Evolutionary conservation across 768 basidiomycete genomes (phyloP), one percentile per base, ranked within the genome.

Genomic region (Suillus placidus): DNA sequence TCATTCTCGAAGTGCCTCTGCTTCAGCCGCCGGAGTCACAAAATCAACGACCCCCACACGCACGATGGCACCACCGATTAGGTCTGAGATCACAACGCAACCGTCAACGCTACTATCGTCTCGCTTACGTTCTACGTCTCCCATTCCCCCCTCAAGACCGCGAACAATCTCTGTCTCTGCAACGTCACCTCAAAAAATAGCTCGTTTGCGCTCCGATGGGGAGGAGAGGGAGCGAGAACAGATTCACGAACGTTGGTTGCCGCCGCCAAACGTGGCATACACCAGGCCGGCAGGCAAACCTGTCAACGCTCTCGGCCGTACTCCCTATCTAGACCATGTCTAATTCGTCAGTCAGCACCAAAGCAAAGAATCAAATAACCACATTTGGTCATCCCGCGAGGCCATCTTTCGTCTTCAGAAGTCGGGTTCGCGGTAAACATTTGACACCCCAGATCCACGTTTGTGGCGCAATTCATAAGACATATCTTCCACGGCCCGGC

Each of bases 211-310:
- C 67, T 87, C 87, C 63, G 89, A 90, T 72, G 88, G 89, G 78
- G 89, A 88, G 68, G 79, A 78, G 65, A 77, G 76, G 70, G 69
- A 71, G 66, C 64, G 64, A 56, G 80, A 84, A 68, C 77, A 8
- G 73, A 85, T 87, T 49, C 87, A 85, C 66, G 84, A 89, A 72
- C 83, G 87, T 66, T 90, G 89, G 89, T 78, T 90, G 51, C 89
- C 89, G 14, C 81, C 83, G 34, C 71, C 75, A 47, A 73, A 77
- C 23, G 34, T 75, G 62, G 76, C 76, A 51, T 73, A 76, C 62
- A 75, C 78, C 42, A 79, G 78, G 8, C 80, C 78, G 20, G 74
- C 70, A 4, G 74, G 80, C 37, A 77, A 75, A 52, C 35, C 73
- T 1, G 62, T 72, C 43, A 70, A 73, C 45, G 30, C 37, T 60